Conservation (phyloP, 2,329 filamentous ascomycete genomes). For the Talaromyces sp. region DNA sequence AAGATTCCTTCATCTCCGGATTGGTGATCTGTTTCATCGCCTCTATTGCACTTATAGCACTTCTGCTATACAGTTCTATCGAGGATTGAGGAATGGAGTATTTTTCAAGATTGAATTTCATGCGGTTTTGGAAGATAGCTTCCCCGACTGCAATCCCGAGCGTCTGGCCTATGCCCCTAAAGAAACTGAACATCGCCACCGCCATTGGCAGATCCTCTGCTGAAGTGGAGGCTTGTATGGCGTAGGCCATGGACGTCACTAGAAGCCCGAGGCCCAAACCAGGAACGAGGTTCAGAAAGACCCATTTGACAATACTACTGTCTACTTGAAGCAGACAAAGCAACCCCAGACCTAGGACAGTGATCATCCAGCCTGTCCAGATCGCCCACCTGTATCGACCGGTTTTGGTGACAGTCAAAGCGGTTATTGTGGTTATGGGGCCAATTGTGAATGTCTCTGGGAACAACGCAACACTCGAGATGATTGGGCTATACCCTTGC, state of each 20-base stretch:
- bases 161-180: slow-evolving; percentile 59
- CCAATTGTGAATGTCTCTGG: slow-evolving; percentile 64
- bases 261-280: slow-evolving; percentile 64
- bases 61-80: no score
- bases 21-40: no score
- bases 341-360: slow-evolving; percentile 51
- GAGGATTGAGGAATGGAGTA: slow-evolving; percentile 20
- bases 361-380: slow-evolving; percentile 61
- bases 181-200: slow-evolving; percentile 65
- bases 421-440: no score
- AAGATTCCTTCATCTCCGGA: no score
- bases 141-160: slow-evolving; percentile 66
- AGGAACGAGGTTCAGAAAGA: slow-evolving; percentile 60
- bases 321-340: slow-evolving; percentile 18
- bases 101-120: slow-evolving; percentile 22
- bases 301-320: slow-evolving; percentile 46
- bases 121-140: slow-evolving; percentile 65
- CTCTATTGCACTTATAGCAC: no score
- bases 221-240: slow-evolving; percentile 61
- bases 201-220: slow-evolving; percentile 60
- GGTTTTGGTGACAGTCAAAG: slow-evolving; percentile 49
- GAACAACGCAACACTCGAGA: slow-evolving; percentile 58
- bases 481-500: slow-evolving; percentile 40
- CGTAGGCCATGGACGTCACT: slow-evolving; percentile 62
- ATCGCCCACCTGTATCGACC: slow-evolving; percentile 62